Evolutionary conservation across 2,329 filamentous ascomycete species (phyloP), one percentile per base, ranked within the genome.

Genomic region (Colletotrichum kahawae): DNA sequence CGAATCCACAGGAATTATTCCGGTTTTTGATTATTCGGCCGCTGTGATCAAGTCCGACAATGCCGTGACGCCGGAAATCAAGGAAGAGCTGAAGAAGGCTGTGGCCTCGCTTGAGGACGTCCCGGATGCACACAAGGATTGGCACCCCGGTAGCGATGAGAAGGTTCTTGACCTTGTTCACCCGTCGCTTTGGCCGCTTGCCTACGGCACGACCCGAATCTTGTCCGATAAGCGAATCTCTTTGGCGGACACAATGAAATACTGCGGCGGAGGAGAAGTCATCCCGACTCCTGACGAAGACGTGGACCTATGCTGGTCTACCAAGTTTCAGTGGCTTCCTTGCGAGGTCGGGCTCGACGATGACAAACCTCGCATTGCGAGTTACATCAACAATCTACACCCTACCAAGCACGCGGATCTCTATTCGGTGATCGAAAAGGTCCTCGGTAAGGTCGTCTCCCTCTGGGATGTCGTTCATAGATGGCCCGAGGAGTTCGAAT

Each of bases 151-250:
- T 4, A 91, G 89, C 1, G 83, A 91, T 36, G 81, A 84, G 1
- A 88, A 87, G 74, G 91, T 94, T 2, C 87, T 92, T 1, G 89
- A 94, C 79, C 83, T 94, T 2, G 87, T 94, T 7, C 88, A 94
- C 77, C 92, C 92, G 1, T 93, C 91, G 0, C 83, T 94, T 8
- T 94, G 88, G 77, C 91, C 92, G 0, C 81, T 94, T 0, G 80
- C 90, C 2, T 92, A 90, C 77, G 90, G 89, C 0, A 81, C 82
- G 16, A 87, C 86, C 3, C 84, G 84, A 4, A 78, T 84, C 18
- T 59, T 84, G 1, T 60, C 78, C 1, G 69, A 82, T 54, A 78
- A 75, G 48, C 76, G 77, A 3, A 80, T 85, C 56, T 84, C 86
- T 5, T 77, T 91, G 2, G 70, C 79, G 5, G 78, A 83, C 57